Conservation (phyloP, 2,329 filamentous ascomycete species). For the Thielaviopsis euricoi region DNA sequence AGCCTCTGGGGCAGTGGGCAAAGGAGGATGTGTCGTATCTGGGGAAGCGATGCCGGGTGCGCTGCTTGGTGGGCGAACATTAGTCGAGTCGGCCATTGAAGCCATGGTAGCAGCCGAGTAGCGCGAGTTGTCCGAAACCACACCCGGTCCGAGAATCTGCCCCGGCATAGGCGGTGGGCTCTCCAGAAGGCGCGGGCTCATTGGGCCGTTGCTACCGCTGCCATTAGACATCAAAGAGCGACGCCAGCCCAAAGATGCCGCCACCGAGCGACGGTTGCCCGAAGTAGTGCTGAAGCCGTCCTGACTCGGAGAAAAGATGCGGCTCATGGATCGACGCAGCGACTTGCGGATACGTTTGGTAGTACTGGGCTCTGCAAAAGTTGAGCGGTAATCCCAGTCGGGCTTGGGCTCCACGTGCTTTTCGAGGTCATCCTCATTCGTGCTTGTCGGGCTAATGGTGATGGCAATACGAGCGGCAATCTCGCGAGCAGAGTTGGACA, state of each 20-base stretch:
- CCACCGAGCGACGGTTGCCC: not conserved
- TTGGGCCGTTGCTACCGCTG: not conserved
- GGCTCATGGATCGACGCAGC: conserved; percentile 4
- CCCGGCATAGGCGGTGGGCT: conserved; percentile 2
- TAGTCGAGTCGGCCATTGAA: not conserved
- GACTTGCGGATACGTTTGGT: conserved; percentile 3
- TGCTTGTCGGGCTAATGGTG: not conserved
- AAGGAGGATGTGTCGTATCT: not conserved
- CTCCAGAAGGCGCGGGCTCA: not conserved
- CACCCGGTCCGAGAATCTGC: not conserved
- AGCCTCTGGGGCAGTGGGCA: not conserved
- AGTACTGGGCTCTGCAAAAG: conserved; percentile 3
- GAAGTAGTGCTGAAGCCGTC: not conserved
- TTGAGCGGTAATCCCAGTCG: conserved; percentile 8
- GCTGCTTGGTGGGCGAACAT: conserved; percentile 3
- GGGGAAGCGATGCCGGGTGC: not conserved
- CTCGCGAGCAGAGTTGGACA: not conserved
- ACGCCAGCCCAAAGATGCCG: conserved; percentile 3
- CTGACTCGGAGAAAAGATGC: conserved; percentile 2
- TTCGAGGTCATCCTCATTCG: not conserved
- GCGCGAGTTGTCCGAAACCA: not conserved
- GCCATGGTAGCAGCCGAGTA: not conserved
- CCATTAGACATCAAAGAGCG: not conserved
- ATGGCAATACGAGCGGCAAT: not conserved
- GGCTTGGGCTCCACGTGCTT: conserved; percentile 1